Evolutionary conservation across 2,329 filamentous ascomycete genomes (phyloP), one percentile per base, ranked within the genome.

Genomic region (Pezicula rhizophila): DNA sequence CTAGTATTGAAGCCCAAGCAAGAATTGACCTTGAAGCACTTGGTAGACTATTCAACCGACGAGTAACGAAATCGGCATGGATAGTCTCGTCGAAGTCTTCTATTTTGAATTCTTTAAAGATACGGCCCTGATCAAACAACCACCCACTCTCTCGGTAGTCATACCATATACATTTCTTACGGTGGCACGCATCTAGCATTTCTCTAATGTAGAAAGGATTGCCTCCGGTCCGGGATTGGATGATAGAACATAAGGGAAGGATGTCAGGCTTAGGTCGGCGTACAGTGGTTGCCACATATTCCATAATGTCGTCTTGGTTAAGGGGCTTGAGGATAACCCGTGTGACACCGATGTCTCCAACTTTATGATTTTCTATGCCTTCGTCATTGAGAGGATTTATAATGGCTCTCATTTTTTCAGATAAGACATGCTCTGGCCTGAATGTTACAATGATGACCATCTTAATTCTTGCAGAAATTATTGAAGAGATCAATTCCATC

Each of bases 121-220:
- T 80, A 54, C 79, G 82, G 66, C 96, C 90, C 8, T 96, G 70
- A 61, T 95, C 86, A 63, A 85, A 96, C 40, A 85, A 77, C 92
- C 92, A 97, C 41, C 78, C 77, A 41, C 83, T 87, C 54, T 85
- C 80, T 57, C 82, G 82, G 75, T 93, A 96, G 53, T 90, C 89
- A 66, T 95, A 96, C 79, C 84, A 95, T 44, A 96, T 86, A 64
- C 28, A 95, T 57, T 85, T 85, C 62, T 89, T 93, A 35, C 88
- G 82, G 64, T 95, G 84, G 64, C 89, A 95, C 3, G 86, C 85
- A 61, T 88, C 88, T 4, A 96, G 77, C 78, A 96, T 95, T 68
- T 96, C 89, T 48, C 89, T 79, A 65, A 96, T 87, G 60, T 93
- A 95, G 61, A 96, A 96, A 0, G 90, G 85, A 53, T 95, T 96